Base-by-base conservation (phyloP, 2,329 filamentous ascomycete species). In the Penicillium sclerotiorum region DNA sequence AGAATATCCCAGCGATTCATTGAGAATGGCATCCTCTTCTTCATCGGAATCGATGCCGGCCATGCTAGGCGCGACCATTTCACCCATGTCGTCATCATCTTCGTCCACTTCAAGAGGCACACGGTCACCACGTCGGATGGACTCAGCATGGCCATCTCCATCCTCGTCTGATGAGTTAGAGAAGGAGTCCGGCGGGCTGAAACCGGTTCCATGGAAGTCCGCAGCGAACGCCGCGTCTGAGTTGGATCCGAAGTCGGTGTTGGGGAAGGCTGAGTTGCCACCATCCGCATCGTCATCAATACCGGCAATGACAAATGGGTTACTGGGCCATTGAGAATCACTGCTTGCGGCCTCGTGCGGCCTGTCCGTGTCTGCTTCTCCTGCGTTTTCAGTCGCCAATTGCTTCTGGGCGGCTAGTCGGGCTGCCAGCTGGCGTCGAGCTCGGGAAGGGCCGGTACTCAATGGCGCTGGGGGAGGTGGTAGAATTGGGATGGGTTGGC, bases 361-460 rank as follows among this genome's bases (percentile, higher is more conserved):
- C 44, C 64, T 62, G 8, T 60, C 56, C 17, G 57, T 62, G 25
- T 60, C 64, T 5, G 65, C 63, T 18, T 66, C 63, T 7, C 66
- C 63, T 17, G 59, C 72, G 1, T 77, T 69, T 35, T 72, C 73
- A 20, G 76, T 71, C 5, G 78, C 73, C 57, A 84, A 83, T 69
- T 89, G 87, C 59, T 85, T 83, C 58, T 90, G 88, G 72, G 88
- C 83, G 2, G 89, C 83, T 63, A 97, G 80, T 11, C 92, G 85
- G 11, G 89, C 89, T n/a, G 91, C 92, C n/a, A 97, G 82, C 70
- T 95, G 90, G 47, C 90, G 80, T 43, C 93, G 85, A 7, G 93
- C 93, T 45, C 93, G 85, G 7, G 90, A 95, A 2, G 93, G 92
- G 1, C 89, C 86, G 28, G 93, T 85, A 68, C 93, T 94, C 63